These are phyloP conservation scores for Chamaenerion angustifolium DNA, from an alignment of 345 rosid species.

Conservation along the genomic window DNA sequence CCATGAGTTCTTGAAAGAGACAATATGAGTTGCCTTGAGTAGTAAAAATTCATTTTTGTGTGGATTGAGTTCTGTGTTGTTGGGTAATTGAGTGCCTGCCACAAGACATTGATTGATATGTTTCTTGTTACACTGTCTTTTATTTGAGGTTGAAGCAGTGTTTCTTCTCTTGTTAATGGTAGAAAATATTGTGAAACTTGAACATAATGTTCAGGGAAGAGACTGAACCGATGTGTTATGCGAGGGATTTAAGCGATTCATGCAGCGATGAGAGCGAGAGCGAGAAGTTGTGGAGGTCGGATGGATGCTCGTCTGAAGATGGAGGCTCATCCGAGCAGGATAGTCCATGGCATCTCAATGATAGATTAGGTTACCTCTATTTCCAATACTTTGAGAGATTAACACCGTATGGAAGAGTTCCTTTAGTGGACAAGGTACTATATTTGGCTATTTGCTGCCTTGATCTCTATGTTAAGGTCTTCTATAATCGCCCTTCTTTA, in stretches of 20 bases:
- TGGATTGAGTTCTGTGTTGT: too few species aligned
- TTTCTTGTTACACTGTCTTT: background rate
- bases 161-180: too few species aligned
- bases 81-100: background rate
- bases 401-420: conserved; percentile 43
- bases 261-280: conserved; percentile 82
- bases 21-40: too few species aligned
- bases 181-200: too few species aligned
- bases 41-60: too few species aligned
- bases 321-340: conserved; percentile 62
- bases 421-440: conserved; percentile 38
- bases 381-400: conserved; percentile 34
- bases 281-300: conserved; percentile 65
- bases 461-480: too few species aligned
- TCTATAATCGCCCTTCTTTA: background rate
- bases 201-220: conserved; percentile 46
- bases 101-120: background rate
- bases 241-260: conserved; percentile 73
- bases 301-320: conserved; percentile 83
- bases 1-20: too few species aligned
- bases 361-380: conserved; percentile 25
- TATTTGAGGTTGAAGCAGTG: too few species aligned
- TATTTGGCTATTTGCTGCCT: background rate
- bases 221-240: conserved; percentile 29
- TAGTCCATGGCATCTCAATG: conserved; percentile 15